Evolutionary conservation across 192 early-diverging fungal genomes (phyloP).

Genomic region (Entomortierella beljakovae): DNA sequence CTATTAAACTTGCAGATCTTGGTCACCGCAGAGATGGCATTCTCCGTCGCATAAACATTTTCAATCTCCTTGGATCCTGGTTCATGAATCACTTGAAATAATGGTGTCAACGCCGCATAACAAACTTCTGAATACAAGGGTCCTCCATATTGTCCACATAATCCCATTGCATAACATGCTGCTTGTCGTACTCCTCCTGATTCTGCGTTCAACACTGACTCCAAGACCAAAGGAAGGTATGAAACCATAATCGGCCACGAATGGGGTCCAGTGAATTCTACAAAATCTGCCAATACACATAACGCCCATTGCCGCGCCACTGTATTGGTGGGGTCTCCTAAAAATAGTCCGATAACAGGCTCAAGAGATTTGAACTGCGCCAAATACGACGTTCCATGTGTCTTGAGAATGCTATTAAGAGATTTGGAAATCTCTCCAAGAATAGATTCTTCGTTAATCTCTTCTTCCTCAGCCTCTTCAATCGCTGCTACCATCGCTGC

Average conservation of each 20-base stretch:
- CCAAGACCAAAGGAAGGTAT: constrained; percentile 73
- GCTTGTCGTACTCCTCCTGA: constrained; percentile 88
- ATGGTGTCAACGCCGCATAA: constrained; percentile 73
- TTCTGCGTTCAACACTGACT: constrained; percentile 57
- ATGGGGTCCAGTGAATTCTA: constrained; percentile 88
- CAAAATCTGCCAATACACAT: constrained; percentile 90
- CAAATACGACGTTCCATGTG: constrained; percentile 77
- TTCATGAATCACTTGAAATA: constrained; percentile 77
- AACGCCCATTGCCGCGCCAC: constrained; percentile 91
- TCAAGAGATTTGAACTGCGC: constrained; percentile 84
- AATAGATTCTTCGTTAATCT: constrained; percentile 79
- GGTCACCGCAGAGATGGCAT: constrained; percentile 88
- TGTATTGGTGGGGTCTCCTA: constrained; percentile 63
- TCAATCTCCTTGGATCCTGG: constrained; percentile 74
- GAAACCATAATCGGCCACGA: constrained; percentile 74
- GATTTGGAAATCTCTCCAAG: constrained; percentile 84
- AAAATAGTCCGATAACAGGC: constrained; percentile 72
- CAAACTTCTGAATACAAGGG: constrained; percentile 80
- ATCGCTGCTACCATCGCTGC: constrained; percentile 65
- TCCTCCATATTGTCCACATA: constrained; percentile 90
- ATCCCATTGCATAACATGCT: constrained; percentile 92
- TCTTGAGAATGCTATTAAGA: constrained; percentile 82
- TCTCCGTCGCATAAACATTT: constrained; percentile 92
- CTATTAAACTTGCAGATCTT: constrained; percentile 84
- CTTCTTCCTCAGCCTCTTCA: constrained; percentile 69